phyloP scores from a whole-genome alignment of 768 basidiomycete genomes.

The Kwoniella pini region DNA sequence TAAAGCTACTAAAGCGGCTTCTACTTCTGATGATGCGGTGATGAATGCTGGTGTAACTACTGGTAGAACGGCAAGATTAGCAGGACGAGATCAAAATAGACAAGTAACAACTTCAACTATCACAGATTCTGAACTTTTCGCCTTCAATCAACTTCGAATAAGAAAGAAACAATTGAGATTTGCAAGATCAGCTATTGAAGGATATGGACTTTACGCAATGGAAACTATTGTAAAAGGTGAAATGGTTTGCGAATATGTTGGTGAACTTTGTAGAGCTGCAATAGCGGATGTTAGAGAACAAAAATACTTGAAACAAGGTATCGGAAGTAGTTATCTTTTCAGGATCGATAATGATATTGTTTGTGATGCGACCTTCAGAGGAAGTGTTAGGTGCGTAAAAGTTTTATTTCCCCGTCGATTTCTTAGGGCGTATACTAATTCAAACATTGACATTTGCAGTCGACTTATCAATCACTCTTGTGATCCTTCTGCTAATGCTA shows the following conservation, averaged over 20 bases:
- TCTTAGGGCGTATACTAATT: neutral
- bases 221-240: slow-evolving; percentile 90
- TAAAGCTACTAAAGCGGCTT: slow-evolving; percentile 44
- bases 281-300: slow-evolving; percentile 97
- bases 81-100: slow-evolving; percentile 92
- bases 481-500: slow-evolving; percentile 68
- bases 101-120: slow-evolving; percentile 57
- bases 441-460: slow-evolving; percentile 56
- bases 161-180: slow-evolving; percentile 97
- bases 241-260: slow-evolving; percentile 99
- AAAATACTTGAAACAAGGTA: slow-evolving; percentile 93
- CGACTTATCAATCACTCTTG: slow-evolving; percentile 99
- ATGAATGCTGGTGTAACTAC: slow-evolving; percentile 58
- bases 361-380: slow-evolving; percentile 98
- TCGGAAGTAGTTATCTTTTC: slow-evolving; percentile 97
- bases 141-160: slow-evolving; percentile 97
- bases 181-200: slow-evolving; percentile 91
- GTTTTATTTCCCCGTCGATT: neutral
- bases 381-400: slow-evolving; percentile 84
- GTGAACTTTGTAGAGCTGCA: slow-evolving; percentile 90
- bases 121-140: slow-evolving; percentile 73
- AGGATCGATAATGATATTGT: slow-evolving; percentile 96
- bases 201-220: slow-evolving; percentile 98
- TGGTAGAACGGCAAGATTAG: slow-evolving; percentile 75
- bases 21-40: slow-evolving; percentile 38